Evolutionary conservation across 1,284 basidiomycete genomes (phyloP).

Genomic region (Cryptococcus sp.): DNA sequence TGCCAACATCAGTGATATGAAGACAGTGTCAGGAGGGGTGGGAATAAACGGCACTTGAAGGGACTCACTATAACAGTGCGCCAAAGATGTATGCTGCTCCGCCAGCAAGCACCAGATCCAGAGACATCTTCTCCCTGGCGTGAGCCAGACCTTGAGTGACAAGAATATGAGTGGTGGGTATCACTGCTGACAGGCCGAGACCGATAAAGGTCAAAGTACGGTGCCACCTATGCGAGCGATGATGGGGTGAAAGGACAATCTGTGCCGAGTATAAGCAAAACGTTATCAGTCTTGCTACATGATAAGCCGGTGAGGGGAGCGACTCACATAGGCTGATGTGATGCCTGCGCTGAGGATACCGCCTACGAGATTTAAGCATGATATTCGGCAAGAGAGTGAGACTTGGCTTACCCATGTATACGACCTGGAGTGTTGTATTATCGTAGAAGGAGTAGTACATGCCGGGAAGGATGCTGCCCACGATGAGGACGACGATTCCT

Average conservation of each 20-base stretch:
- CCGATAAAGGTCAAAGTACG: slow-evolving; percentile 78
- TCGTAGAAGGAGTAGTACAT: slow-evolving; percentile 54
- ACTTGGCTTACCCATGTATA: slow-evolving; percentile 58
- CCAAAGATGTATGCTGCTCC: slow-evolving; percentile 71
- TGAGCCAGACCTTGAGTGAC: slow-evolving; percentile 61
- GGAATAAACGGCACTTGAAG: not conserved
- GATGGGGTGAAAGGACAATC: slow-evolving; percentile 76
- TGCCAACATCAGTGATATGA: slow-evolving; percentile 1
- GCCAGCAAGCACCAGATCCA: slow-evolving; percentile 66
- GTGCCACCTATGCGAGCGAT: slow-evolving; percentile 71
- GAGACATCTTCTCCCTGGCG: slow-evolving; percentile 65
- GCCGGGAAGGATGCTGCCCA: slow-evolving; percentile 78
- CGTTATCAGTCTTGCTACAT: not conserved
- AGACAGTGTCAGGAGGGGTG: not conserved
- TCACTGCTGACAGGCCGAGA: slow-evolving; percentile 70
- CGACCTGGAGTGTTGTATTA: slow-evolving; percentile 28
- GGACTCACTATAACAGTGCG: slow-evolving; percentile 74
- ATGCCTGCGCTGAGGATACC: slow-evolving; percentile 33
- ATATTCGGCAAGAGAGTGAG: slow-evolving; percentile 1
- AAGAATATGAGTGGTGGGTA: slow-evolving; percentile 71
- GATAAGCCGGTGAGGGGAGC: not conserved
- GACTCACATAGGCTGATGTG: slow-evolving; percentile 35
- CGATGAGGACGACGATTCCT: slow-evolving; percentile 61
- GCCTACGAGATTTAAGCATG: slow-evolving; percentile 14
- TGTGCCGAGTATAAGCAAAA: slow-evolving; percentile 28